Conservation (phyloP, 495 filamentous ascomycete genomes). For the Podospora australis region DNA sequence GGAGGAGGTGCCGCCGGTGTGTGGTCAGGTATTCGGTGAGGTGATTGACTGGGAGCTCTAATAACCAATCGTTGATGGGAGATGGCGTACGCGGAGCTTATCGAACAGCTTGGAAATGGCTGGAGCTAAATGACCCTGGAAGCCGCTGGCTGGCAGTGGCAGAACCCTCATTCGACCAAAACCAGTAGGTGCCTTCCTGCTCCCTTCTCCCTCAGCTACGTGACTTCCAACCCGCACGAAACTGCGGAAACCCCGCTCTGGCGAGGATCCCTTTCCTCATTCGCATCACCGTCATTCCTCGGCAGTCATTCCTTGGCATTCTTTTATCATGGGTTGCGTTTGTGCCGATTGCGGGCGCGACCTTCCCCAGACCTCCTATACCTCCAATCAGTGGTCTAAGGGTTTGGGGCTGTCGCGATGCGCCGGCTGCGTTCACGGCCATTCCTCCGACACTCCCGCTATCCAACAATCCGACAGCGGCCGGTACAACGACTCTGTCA, state of each 20-base stretch:
- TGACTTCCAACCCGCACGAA: no score
- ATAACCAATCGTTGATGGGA: neutral
- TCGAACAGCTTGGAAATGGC: neutral
- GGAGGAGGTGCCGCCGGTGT: no score
- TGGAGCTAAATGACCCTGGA: neutral
- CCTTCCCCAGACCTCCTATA: constrained; percentile 22
- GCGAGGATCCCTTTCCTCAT: neutral
- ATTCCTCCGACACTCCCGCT: constrained; percentile 4
- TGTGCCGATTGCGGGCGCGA: constrained; percentile 17
- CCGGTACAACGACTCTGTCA: constrained; percentile 19
- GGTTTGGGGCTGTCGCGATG: constrained; percentile 22
- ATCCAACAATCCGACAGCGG: constrained; percentile 17
- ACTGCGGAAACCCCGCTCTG: no score
- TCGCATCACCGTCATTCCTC: neutral
- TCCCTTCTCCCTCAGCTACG: neutral
- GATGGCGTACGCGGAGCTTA: neutral
- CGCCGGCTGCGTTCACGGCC: constrained; percentile 23
- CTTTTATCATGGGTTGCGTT: constrained; percentile 8
- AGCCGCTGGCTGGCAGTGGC: neutral
- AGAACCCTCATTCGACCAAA: neutral
- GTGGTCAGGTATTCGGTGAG: no score
- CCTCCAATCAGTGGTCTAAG: constrained; percentile 20
- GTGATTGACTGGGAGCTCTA: neutral
- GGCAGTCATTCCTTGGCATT: no score
- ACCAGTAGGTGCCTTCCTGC: neutral